A percentile compares a stretch with the other conserved stretches of the same genome.
Conservation (phyloP, 2,329 filamentous ascomycete genomes). For the Scytalidium sp. region DNA sequence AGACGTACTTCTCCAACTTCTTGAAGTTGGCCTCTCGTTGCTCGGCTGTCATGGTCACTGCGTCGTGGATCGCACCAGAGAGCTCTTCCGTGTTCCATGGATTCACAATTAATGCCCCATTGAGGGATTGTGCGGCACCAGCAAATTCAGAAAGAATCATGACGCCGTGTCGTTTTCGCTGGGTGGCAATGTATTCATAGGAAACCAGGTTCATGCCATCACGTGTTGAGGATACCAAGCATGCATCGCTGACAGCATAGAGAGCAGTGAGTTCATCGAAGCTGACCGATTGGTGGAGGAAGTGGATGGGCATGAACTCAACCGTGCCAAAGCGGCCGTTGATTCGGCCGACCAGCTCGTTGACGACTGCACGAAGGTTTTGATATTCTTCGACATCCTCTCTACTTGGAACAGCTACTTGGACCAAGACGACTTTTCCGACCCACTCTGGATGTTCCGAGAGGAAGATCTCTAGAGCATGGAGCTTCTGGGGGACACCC, state of each 20-base stretch:
- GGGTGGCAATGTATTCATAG: slow-evolving; percentile 96
- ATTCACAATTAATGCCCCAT: slow-evolving; percentile 91
- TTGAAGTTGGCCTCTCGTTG: slow-evolving; percentile 83
- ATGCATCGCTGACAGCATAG: slow-evolving; percentile 89
- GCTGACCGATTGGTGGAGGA: slow-evolving; percentile 91
- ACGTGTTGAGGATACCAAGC: slow-evolving; percentile 89
- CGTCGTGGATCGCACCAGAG: slow-evolving; percentile 88
- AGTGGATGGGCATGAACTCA: slow-evolving; percentile 99
- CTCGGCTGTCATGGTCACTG: slow-evolving; percentile 94
- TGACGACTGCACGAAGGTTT: slow-evolving; percentile 90
- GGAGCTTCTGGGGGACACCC: slow-evolving; percentile 94
- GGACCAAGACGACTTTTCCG: slow-evolving; percentile 92
- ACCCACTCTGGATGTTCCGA: slow-evolving; percentile 98
- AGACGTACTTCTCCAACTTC: slow-evolving; percentile 92
- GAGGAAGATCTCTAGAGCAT: slow-evolving; percentile 93
- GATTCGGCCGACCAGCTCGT: slow-evolving; percentile 93
- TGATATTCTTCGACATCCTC: slow-evolving; percentile 98
- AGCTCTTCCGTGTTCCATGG: slow-evolving; percentile 98
- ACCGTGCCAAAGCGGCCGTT: slow-evolving; percentile 97
- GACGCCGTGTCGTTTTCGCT: slow-evolving; percentile 84
- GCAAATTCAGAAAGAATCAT: slow-evolving; percentile 97
- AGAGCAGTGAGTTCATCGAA: slow-evolving; percentile 94
- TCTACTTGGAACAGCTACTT: slow-evolving; percentile 90
- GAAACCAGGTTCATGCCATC: slow-evolving; percentile 99
- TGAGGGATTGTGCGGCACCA: slow-evolving; percentile 90